Evolutionary conservation across 2,329 filamentous ascomycete genomes (phyloP).

Genomic region (Sphaerulina vaccinii): DNA sequence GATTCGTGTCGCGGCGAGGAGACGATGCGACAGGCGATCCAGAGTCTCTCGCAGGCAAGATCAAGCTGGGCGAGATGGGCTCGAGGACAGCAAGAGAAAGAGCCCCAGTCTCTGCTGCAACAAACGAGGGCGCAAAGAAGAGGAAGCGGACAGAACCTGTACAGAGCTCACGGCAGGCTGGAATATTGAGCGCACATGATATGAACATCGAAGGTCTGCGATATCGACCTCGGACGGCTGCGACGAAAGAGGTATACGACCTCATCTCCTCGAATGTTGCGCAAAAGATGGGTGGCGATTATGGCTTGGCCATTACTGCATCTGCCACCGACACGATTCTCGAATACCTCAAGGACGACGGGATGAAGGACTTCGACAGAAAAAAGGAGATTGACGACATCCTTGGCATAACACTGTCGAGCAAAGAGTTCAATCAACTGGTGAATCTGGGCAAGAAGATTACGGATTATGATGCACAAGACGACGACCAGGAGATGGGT

Average conservation of each 20-base stretch:
- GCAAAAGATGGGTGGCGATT: constrained; percentile 85
- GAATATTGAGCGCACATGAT: constrained; percentile 80
- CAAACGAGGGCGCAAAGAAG: constrained; percentile 71
- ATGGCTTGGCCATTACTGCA: constrained; percentile 84
- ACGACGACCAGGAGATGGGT: constrained; percentile 86
- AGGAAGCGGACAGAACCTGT: constrained; percentile 72
- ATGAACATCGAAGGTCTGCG: constrained; percentile 85
- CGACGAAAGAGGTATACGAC: constrained; percentile 90
- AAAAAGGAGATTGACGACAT: constrained; percentile 97
- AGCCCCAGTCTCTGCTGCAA: constrained; percentile 64
- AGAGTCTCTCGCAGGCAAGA: constrained; percentile 90
- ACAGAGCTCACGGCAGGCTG: constrained; percentile 65
- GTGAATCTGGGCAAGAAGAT: constrained; percentile 98
- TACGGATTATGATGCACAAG: constrained; percentile 94
- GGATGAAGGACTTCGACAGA: constrained; percentile 95
- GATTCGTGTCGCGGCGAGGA: constrained; percentile 86
- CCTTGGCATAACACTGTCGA: constrained; percentile 73
- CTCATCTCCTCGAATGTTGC: constrained; percentile 90
- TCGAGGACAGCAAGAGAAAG: constrained; percentile 74
- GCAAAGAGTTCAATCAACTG: constrained; percentile 94
- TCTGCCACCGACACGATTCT: constrained; percentile 91
- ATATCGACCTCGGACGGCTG: constrained; percentile 87
- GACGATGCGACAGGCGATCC: constrained; percentile 97
- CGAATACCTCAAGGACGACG: constrained; percentile 91
- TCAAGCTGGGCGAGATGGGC: constrained; percentile 95